These are phyloP conservation scores for Xenoacremonium recifei DNA, from an alignment of 2,329 filamentous ascomycete genomes.

Conservation along the genomic window DNA sequence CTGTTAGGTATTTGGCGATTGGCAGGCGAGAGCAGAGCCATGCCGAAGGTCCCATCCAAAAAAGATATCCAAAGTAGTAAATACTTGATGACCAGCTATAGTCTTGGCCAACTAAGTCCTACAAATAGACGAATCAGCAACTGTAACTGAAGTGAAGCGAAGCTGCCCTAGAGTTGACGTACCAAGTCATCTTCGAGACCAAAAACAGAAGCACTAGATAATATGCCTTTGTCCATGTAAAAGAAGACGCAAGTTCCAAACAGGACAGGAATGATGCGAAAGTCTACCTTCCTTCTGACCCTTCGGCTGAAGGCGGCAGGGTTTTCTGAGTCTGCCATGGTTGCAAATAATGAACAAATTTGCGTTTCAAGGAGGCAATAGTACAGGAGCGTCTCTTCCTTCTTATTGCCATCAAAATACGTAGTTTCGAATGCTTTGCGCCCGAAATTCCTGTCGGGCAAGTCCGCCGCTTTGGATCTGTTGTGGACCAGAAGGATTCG, in stretches of 20 bases:
- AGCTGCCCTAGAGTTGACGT: neutral
- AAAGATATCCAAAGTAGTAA: conserved; percentile 12
- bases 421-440: no score
- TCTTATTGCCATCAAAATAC: no score
- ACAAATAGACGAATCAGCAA: neutral
- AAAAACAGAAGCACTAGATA: neutral
- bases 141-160: neutral
- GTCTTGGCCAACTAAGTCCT: conserved; percentile 36
- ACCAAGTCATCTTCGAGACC: neutral
- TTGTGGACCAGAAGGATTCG: no score
- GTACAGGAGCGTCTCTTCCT: no score
- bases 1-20: conserved; percentile 43
- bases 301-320: no score
- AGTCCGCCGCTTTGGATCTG: no score
- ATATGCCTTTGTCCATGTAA: neutral
- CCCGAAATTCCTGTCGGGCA: no score
- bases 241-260: neutral
- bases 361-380: no score
- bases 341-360: no score
- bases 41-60: conserved; percentile 24
- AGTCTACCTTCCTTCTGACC: neutral
- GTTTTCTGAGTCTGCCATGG: no score
- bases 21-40: conserved; percentile 46
- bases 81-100: conserved; percentile 60
- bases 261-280: neutral